phyloP scores from a whole-genome alignment of 164 flowering plant species.

The Sedum album region DNA sequence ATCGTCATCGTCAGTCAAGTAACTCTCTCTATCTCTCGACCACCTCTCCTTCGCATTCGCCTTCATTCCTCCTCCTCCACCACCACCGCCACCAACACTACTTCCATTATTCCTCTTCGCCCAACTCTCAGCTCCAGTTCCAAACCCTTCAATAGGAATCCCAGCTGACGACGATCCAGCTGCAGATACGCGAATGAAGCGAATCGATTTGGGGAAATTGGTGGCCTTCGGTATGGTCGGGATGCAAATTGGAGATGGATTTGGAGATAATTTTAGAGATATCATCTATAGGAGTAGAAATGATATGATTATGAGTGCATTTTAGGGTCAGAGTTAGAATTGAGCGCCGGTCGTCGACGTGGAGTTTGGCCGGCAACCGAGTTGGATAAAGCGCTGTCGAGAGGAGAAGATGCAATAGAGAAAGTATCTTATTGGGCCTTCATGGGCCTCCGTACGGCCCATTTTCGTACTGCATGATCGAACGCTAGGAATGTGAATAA shows the following conservation, averaged over 20 bases:
- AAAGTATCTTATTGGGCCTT: neutral
- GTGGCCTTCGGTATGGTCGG: neutral
- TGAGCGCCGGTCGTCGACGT: neutral
- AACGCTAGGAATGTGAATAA: too few relatives aligned
- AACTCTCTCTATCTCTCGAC: conserved; percentile 85
- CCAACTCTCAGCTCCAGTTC: conserved; percentile 8
- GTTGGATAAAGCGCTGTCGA: neutral
- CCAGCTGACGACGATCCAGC: neutral
- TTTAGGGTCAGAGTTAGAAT: neutral
- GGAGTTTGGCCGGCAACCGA: conserved; percentile 5
- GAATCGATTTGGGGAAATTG: neutral
- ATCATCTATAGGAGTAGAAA: neutral
- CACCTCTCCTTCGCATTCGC: conserved; percentile 64
- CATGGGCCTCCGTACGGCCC: neutral
- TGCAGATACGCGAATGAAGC: neutral
- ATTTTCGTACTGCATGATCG: too few relatives aligned
- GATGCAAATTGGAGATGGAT: neutral
- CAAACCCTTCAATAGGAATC: conserved; percentile 11
- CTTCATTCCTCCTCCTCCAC: conserved; percentile 19
- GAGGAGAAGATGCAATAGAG: neutral
- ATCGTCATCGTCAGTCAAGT: conserved; percentile 55
- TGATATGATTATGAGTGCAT: neutral
- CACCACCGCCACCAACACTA: conserved; percentile 9
- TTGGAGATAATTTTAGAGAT: neutral
- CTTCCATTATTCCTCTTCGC: neutral